Evolutionary conservation across 208 protist species (phyloP).

Genomic region (Crithidia expoeki): DNA sequence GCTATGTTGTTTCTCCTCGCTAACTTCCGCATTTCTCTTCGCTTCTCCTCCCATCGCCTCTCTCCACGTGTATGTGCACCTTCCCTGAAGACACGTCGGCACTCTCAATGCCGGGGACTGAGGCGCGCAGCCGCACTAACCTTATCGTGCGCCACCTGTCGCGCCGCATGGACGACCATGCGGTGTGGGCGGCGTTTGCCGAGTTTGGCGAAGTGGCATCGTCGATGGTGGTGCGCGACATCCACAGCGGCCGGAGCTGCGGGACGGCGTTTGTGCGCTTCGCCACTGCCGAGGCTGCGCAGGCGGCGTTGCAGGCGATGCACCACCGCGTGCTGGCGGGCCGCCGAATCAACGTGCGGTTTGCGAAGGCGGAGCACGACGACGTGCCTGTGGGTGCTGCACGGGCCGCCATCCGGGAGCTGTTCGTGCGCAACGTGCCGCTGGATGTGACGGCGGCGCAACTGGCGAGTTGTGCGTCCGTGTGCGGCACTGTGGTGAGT

Average conservation of each 20-base stretch:
- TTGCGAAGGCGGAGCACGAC: constrained; percentile 74
- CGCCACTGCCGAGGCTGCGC: constrained; percentile 30
- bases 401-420: constrained; percentile 70
- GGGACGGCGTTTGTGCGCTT: constrained; percentile 60
- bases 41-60: no score
- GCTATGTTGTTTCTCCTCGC: no score
- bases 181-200: constrained; percentile 41
- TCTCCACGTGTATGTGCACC: no score
- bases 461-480: constrained; percentile 26
- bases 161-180: constrained; percentile 41
- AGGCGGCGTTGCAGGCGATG: constrained; percentile 30
- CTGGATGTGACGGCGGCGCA: constrained; percentile 36
- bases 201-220: constrained; percentile 43
- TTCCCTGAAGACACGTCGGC: neutral
- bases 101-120: constrained; percentile 7
- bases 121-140: constrained; percentile 51
- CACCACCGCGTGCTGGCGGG: constrained; percentile 28
- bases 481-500: constrained; percentile 30
- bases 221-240: constrained; percentile 66
- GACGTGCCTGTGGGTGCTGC: constrained; percentile 58
- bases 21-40: no score
- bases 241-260: constrained; percentile 54
- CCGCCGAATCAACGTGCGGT: constrained; percentile 64
- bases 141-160: constrained; percentile 52
- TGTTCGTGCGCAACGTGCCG: constrained; percentile 87